Evolutionary conservation across 2,329 filamentous ascomycete species (phyloP), one percentile per base, ranked within the genome.

Genomic region (Thermoascus crustaceus): DNA sequence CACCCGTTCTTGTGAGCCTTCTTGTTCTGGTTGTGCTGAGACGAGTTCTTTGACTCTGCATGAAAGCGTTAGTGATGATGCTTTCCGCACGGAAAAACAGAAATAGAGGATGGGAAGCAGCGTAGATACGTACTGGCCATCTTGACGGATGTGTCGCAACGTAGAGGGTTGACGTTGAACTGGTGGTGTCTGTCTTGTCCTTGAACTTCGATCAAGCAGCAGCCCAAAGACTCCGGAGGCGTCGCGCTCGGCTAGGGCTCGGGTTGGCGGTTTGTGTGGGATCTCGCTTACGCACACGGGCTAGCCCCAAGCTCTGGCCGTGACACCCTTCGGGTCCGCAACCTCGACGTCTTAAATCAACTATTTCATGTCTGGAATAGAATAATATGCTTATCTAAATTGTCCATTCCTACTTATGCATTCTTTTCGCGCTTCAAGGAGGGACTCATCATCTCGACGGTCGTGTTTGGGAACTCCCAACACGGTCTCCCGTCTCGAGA

Each of bases 1-100:
- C 82, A 95, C 89, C 91, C 91, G 78, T 98, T 98, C 68, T 83
- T 82, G 82, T 98, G 91, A 74, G 87, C 88, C 85, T 98, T 98
- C 77, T 84, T 84, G 69, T 78, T 80, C 81, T 91, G 84, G 75
- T 95, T 95, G 76, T 95, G 87, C 79, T 96, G 89, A 63, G 89
- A 95, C 75, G 86, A 93, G 82, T 96, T 96, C 87, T 96, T 96
- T 63, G 91, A 96, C 80, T 96, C 88, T 95, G 67, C 40, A 41
- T 22, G 41, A 44, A 39, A 18, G 21, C 17, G 13, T 32, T 23
- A 32, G 18, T 37, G n/a, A 30, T 32, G 35, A 20, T 29, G 29
- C 8, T 35, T 33, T n/a, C n/a, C n/a, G n/a, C n/a, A n/a, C n/a
- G n/a, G n/a, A n/a, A n/a, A n/a, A n/a, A n/a, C n/a, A n/a, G n/a